Conservation (phyloP, 2,329 filamentous ascomycete species). For the Ascochyta fabae region DNA sequence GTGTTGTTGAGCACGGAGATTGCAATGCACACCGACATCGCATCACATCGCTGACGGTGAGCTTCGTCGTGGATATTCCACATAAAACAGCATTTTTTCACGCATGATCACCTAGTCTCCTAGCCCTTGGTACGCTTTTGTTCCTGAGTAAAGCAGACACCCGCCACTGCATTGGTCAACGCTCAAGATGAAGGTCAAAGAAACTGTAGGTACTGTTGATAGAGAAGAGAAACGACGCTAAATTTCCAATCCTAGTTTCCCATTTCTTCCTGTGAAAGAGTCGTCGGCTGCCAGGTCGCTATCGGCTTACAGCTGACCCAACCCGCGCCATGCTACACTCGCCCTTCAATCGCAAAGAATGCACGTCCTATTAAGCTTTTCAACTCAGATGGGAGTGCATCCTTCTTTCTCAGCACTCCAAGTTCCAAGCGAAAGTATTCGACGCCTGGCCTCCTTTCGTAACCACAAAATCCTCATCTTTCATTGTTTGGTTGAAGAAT, state of each 20-base stretch:
- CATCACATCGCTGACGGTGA: no score
- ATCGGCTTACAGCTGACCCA: background rate
- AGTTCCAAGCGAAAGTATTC: background rate
- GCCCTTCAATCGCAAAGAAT: background rate
- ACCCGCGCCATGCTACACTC: background rate
- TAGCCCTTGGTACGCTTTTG: background rate
- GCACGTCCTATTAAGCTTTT: background rate
- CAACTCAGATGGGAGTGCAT: background rate
- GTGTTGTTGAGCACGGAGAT: no score
- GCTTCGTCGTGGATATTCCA: no score
- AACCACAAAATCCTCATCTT: background rate
- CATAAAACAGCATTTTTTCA: no score
- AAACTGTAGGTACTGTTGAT: background rate
- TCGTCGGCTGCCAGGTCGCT: background rate
- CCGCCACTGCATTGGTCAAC: background rate
- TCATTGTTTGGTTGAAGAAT: constrained; percentile 41
- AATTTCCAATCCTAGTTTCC: background rate
- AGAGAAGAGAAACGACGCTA: background rate
- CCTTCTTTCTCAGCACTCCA: background rate
- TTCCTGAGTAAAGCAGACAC: background rate
- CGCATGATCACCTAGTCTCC: no score
- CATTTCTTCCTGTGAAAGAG: background rate
- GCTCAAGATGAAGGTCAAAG: background rate
- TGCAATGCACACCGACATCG: no score
- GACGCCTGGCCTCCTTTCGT: background rate